Evolutionary conservation across 2,329 filamentous ascomycete species (phyloP), one percentile per base, ranked within the genome.

Genomic region (Neopestalotiopsis rosae): DNA sequence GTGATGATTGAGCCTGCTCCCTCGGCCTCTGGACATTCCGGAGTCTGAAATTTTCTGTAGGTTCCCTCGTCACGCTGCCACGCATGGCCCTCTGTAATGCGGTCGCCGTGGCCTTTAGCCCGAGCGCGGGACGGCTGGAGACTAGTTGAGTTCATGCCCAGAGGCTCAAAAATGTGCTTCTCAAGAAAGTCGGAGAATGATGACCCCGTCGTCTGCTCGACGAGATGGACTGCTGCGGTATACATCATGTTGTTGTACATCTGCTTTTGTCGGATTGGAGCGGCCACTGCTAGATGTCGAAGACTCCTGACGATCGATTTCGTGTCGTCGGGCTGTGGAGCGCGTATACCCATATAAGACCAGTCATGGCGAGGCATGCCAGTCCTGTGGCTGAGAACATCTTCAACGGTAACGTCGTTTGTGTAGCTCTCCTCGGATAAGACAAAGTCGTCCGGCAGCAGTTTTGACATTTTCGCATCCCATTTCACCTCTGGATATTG

Each of bases 401-500:
- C 74, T 1, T 76, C 74, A 1, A 76, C 63, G 0, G 75, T 75
- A 30, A 76, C 71, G 12, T 64, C 65, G 5, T 74, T 67, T 5
- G 75, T 75, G 57, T 75, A 72, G 13, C 69, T 71, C 6, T 65
- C 34, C 1, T 64, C 68, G 1, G 71, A 57, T 71, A 76, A 71
- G 40, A 74, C 70, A 62, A 76, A 76, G 49, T 76, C 74, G 1
- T 69, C 74, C 3, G 74, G 73, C 0, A 76, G 69, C 3, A 76
- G 42, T 7, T 66, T n/a, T 17, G 45, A 52, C 45, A 52, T 52
- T 17, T 52, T 52, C 7, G 73, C 68, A 3, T 75, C 72, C n/a
- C 72, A 76, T 52, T 72, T 68, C 28, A 79, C 69, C 7, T 79
- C 75, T n/a, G 78, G 77, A 69, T 78, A 70, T 6, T 73, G 70